A percentile compares a stretch with the other conserved stretches of the same genome.
Conservation (phyloP, 768 basidiomycete species). For the Amanita phalloides region DNA sequence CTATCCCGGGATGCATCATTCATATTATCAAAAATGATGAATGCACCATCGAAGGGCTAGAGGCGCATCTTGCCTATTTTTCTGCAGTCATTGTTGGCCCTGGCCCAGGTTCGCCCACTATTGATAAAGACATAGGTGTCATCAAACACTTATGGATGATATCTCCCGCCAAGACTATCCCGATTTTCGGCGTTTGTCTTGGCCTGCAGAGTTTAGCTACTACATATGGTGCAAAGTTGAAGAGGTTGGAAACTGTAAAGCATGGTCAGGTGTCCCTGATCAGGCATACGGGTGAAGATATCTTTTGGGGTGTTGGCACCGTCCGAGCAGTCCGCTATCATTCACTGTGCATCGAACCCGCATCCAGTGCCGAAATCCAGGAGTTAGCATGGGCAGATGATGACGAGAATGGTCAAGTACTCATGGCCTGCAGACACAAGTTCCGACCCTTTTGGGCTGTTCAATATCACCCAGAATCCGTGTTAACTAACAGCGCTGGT, state of each 20-base stretch:
- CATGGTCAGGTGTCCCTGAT: constrained; percentile 68
- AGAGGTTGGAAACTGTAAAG: constrained; percentile 57
- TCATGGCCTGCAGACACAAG: constrained; percentile 66
- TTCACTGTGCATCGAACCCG: constrained; percentile 56
- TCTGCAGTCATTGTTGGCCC: constrained; percentile 67
- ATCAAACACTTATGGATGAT: constrained; percentile 65
- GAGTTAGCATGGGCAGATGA: constrained; percentile 69
- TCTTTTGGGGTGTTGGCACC: constrained; percentile 48
- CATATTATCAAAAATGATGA: constrained; percentile 70
- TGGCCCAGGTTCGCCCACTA: constrained; percentile 70
- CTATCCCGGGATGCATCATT: constrained; percentile 50
- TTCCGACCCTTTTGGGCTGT: constrained; percentile 75
- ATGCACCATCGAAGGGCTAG: constrained; percentile 36
- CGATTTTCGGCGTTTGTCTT: constrained; percentile 77
- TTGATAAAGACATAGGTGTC: constrained; percentile 52
- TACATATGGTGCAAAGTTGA: constrained; percentile 52
- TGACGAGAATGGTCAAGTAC: constrained; percentile 52
- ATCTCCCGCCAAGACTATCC: constrained; percentile 37
- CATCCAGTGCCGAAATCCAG: constrained; percentile 38
- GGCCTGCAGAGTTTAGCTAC: constrained; percentile 70
- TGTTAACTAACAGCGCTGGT: constrained; percentile 61
- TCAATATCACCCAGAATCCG: constrained; percentile 85
- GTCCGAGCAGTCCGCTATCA: constrained; percentile 70
- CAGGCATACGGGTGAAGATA: constrained; percentile 41
- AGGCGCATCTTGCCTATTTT: constrained; percentile 47